Conservation (phyloP, 108 stramenopile species). For the Cyclotella kingstonii region DNA sequence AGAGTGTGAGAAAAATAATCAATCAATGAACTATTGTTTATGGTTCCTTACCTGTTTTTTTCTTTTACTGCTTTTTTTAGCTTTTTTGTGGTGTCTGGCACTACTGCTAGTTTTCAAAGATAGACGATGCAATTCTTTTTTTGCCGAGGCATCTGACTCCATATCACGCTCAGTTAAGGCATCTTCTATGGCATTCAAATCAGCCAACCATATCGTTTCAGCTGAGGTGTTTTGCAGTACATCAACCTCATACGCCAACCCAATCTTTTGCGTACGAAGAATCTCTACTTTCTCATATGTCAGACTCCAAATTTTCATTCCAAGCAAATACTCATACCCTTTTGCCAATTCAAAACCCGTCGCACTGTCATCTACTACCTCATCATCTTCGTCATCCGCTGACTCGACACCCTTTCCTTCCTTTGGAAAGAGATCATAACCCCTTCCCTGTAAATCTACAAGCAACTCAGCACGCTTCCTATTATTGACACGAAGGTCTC, state of each 20-base stretch:
- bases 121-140: conserved; percentile 63
- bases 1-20: no score
- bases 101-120: no score
- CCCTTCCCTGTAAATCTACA: conserved; percentile 72
- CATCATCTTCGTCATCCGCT: conserved; percentile 57
- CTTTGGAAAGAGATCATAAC: conserved; percentile 84
- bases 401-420: conserved; percentile 30
- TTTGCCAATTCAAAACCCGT: conserved; percentile 68
- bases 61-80: no score
- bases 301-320: conserved; percentile 97
- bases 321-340: conserved; percentile 98
- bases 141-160: conserved; percentile 47
- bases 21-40: no score
- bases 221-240: conserved; percentile 80
- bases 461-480: conserved; percentile 91
- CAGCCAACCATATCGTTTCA: conserved; percentile 87
- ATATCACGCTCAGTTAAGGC: conserved; percentile 84
- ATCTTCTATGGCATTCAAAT: conserved; percentile 93
- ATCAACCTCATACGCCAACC: conserved; percentile 78
- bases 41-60: no score
- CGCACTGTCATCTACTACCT: conserved; percentile 48
- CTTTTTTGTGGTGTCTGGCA: no score
- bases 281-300: conserved; percentile 93
- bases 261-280: conserved; percentile 79
- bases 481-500: conserved; percentile 88